A percentile compares a stretch with the other conserved stretches of the same genome.
Evolutionary conservation across 768 basidiomycete species (phyloP).

Genomic region (Cubamyces sp.): DNA sequence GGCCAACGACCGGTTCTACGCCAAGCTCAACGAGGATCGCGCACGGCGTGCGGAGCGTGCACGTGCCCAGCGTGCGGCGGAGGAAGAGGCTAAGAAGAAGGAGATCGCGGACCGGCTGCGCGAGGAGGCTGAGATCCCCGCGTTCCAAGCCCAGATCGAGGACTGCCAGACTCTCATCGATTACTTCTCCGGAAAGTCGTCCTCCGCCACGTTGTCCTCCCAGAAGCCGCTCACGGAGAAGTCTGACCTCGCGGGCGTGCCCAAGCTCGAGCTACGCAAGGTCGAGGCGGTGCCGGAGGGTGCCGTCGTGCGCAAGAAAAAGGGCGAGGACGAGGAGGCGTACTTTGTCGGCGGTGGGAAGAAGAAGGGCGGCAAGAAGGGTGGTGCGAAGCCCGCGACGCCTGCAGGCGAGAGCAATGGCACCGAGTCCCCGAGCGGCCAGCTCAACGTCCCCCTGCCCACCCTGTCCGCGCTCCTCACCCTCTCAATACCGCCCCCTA

Average conservation of each 20-base stretch:
- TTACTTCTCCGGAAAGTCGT: slow-evolving; percentile 71
- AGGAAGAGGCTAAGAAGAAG: slow-evolving; percentile 78
- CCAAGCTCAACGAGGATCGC: slow-evolving; percentile 87
- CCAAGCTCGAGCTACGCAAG: slow-evolving; percentile 82
- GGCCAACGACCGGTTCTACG: slow-evolving; percentile 79
- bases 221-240: slow-evolving; percentile 43
- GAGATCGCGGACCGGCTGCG: slow-evolving; percentile 79
- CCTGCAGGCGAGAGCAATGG: slow-evolving; percentile 20
- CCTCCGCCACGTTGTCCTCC: slow-evolving; percentile 48
- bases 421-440: slow-evolving; percentile 32
- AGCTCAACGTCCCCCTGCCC: slow-evolving; percentile 79
- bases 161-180: slow-evolving; percentile 95
- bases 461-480: slow-evolving; percentile 86
- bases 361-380: slow-evolving; percentile 69
- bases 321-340: slow-evolving; percentile 80
- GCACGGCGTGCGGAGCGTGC: slow-evolving; percentile 78
- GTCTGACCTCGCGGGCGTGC: slow-evolving; percentile 61
- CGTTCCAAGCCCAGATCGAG: slow-evolving; percentile 92
- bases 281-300: slow-evolving; percentile 75
- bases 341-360: slow-evolving; percentile 74
- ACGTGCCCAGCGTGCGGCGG: slow-evolving; percentile 74
- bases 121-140: slow-evolving; percentile 90
- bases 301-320: slow-evolving; percentile 85
- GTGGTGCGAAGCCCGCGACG: slow-evolving; percentile 37
- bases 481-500: slow-evolving; percentile 90